Evolutionary conservation across 768 basidiomycete species (phyloP).

Genomic region (Hysterangium stoloniferum): DNA sequence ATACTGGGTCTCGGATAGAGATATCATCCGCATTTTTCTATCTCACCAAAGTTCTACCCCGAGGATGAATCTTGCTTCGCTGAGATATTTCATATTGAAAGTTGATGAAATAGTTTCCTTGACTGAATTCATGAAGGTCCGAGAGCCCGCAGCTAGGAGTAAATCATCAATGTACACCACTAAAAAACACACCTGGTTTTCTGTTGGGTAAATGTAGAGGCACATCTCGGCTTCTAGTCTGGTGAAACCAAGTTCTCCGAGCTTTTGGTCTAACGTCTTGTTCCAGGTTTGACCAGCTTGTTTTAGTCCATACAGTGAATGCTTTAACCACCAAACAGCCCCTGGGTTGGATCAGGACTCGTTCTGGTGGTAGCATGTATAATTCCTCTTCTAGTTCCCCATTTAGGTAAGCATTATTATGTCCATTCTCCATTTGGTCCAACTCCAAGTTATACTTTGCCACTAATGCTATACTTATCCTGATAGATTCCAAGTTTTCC

Average conservation of each 20-base stretch:
- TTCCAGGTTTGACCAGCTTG: slow-evolving; percentile 31
- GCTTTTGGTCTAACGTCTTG: slow-evolving; percentile 16
- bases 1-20: slow-evolving; percentile 19
- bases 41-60: slow-evolving; percentile 24
- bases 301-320: slow-evolving; percentile 32
- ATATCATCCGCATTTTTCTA: slow-evolving; percentile 11
- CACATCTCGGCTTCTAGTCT: not conserved
- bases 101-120: slow-evolving; percentile 8
- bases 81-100: slow-evolving; percentile 17
- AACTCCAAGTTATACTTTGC: slow-evolving; percentile 13
- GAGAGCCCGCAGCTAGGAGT: not conserved
- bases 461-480: slow-evolving; percentile 15
- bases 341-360: slow-evolving; percentile 5
- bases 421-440: slow-evolving; percentile 23
- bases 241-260: not conserved
- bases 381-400: slow-evolving; percentile 18
- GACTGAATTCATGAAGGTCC: slow-evolving; percentile 4
- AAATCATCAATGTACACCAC: slow-evolving; percentile 13
- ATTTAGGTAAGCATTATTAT: slow-evolving; percentile 16
- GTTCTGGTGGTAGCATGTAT: slow-evolving; percentile 18
- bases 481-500: slow-evolving; percentile 4
- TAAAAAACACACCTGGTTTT: slow-evolving; percentile 13
- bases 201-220: not conserved
- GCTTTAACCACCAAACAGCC: not conserved
- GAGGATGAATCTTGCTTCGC: slow-evolving; percentile 19